phyloP scores from a whole-genome alignment of 2,329 filamentous ascomycete genomes.

The Septoria linicola region DNA sequence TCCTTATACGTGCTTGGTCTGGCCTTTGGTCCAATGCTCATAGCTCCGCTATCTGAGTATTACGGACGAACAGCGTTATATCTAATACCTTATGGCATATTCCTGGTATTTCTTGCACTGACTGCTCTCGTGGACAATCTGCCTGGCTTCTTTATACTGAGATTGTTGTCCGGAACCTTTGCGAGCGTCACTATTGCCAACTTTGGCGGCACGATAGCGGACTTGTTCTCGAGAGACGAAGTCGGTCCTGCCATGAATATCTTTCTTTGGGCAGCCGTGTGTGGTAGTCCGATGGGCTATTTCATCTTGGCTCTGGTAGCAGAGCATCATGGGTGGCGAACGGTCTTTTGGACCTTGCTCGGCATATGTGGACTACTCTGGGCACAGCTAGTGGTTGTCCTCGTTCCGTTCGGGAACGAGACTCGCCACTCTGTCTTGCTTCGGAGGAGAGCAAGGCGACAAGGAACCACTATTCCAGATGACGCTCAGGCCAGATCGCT shows the following conservation, averaged over 20 bases:
- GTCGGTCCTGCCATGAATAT: conserved; percentile 44
- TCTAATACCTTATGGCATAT: conserved; percentile 44
- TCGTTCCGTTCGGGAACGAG: conserved; percentile 42
- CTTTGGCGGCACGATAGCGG: conserved; percentile 52
- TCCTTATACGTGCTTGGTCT: conserved; percentile 50
- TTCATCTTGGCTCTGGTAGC: conserved; percentile 50
- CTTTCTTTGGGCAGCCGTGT: conserved; percentile 51
- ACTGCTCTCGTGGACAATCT: conserved; percentile 45
- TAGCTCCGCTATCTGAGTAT: conserved; percentile 48
- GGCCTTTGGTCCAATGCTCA: conserved; percentile 48
- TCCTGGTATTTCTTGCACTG: conserved; percentile 45
- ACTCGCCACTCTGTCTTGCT: conserved; percentile 49
- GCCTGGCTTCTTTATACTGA: conserved; percentile 44
- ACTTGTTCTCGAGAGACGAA: conserved; percentile 50
- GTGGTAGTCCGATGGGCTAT: conserved; percentile 48
- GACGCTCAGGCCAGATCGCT: conserved; percentile 42
- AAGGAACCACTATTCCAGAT: conserved; percentile 39
- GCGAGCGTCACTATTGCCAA: conserved; percentile 51
- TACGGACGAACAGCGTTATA: conserved; percentile 48
- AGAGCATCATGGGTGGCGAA: conserved; percentile 45
- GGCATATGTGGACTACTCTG: conserved; percentile 47
- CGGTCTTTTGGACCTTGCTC: conserved; percentile 50
- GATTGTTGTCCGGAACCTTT: conserved; percentile 48
- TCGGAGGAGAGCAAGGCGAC: conserved; percentile 28
- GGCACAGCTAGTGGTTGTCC: conserved; percentile 43